These are phyloP conservation scores for Rhodamnia rubescens DNA, from an alignment of 345 rosid species.

Conservation along the genomic window DNA sequence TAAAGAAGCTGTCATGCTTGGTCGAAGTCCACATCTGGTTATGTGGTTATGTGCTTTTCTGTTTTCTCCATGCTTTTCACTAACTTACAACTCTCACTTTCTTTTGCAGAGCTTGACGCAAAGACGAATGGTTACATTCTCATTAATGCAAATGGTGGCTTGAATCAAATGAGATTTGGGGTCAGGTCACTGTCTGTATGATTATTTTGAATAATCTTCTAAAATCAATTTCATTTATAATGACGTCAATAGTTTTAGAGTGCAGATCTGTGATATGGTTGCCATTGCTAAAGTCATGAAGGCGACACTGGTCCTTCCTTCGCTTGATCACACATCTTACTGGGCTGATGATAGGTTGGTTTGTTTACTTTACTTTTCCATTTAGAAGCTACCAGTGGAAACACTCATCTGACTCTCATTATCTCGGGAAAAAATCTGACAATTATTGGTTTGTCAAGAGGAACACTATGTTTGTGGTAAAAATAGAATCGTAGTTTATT, in stretches of 20 bases:
- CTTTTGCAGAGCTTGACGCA: constrained; percentile 53
- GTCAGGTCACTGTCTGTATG: constrained; percentile 50
- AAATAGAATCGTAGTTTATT: not conserved
- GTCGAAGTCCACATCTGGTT: not conserved
- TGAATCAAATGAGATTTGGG: constrained; percentile 99
- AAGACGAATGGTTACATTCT: constrained; percentile 79
- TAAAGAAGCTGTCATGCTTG: constrained; percentile 17
- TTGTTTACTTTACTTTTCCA: not conserved
- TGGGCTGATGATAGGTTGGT: constrained; percentile 89
- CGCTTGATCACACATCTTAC: constrained; percentile 82
- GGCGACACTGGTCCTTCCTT: constrained; percentile 90
- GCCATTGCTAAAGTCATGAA: constrained; percentile 84
- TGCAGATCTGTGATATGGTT: constrained; percentile 98
- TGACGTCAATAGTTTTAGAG: constrained; percentile 35
- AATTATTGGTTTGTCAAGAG: not conserved
- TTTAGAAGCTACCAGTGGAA: not conserved
- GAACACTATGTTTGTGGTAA: not conserved
- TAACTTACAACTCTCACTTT: not conserved
- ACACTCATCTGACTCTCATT: not conserved
- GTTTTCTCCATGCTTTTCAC: not conserved
- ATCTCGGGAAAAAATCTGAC: not conserved
- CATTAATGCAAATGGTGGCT: constrained; percentile 93
- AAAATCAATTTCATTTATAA: not conserved
- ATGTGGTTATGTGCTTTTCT: not conserved
- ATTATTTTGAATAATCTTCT: not conserved